A percentile compares a stretch with the other conserved stretches of the same genome.
phyloP scores from a whole-genome alignment of 2,329 filamentous ascomycete species.

The Fusarium equiseti region DNA sequence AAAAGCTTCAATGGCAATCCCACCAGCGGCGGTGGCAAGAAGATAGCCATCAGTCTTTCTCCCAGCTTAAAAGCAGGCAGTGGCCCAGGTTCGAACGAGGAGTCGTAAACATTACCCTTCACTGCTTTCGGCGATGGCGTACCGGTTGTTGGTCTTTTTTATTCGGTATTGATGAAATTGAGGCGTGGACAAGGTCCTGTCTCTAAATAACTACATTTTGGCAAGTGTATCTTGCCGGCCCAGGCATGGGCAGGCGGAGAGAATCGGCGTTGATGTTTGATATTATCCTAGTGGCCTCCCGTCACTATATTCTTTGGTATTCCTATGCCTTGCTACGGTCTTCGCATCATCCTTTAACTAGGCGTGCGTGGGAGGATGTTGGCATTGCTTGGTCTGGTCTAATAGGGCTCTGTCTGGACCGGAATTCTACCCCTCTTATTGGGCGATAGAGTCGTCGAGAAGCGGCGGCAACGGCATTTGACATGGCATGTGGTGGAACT shows the following conservation, averaged over 20 bases:
- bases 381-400: conserved; percentile 36
- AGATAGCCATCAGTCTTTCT: conserved; percentile 70
- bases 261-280: conserved; percentile 44
- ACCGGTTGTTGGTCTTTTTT: conserved; percentile 42
- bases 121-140: conserved; percentile 47
- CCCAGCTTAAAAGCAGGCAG: conserved; percentile 58
- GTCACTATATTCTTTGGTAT: conserved; percentile 34
- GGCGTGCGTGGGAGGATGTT: conserved; percentile 1
- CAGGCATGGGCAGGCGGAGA: conserved; percentile 35
- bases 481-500: conserved; percentile 4
- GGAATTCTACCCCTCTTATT: conserved; percentile 33
- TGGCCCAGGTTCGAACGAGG: conserved; percentile 55
- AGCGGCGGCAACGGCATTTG: conserved; percentile 29
- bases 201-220: conserved; percentile 37
- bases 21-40: conserved; percentile 59
- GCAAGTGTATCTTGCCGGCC: conserved; percentile 37
- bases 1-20: conserved; percentile 59
- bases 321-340: conserved; percentile 14
- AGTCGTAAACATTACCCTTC: conserved; percentile 49
- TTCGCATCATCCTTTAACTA: conserved; percentile 1
- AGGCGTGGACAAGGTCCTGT: conserved; percentile 30
- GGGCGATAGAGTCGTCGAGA: conserved; percentile 42
- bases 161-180: conserved; percentile 32
- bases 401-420: conserved; percentile 39
- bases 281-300: conserved; percentile 32